Conservation (phyloP, 2,329 filamentous ascomycete genomes). For the Westerdykella aurantiaca region DNA sequence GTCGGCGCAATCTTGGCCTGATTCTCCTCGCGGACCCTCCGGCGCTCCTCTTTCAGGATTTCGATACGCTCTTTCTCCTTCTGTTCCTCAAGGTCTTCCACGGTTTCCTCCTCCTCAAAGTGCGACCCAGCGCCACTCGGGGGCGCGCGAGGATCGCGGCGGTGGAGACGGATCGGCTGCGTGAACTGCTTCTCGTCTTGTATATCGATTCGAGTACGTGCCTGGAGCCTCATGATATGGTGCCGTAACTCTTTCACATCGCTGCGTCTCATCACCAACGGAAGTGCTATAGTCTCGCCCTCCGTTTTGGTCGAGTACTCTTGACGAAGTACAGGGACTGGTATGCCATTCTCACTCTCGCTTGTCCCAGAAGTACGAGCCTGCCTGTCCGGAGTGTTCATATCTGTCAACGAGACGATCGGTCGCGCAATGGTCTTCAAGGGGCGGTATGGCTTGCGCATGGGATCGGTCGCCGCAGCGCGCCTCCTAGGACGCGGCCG, state of each 20-base stretch:
- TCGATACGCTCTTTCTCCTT: constrained; percentile 56
- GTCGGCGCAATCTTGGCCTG: constrained; percentile 90
- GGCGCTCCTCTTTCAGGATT: constrained; percentile 64
- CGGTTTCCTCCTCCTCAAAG: constrained; percentile 50
- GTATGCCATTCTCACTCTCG: constrained; percentile 10
- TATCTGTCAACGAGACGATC: constrained; percentile 28
- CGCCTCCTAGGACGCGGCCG: constrained; percentile 28
- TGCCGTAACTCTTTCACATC: constrained; percentile 73
- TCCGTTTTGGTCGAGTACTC: constrained; percentile 24
- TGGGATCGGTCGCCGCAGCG: constrained; percentile 33
- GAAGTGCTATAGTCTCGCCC: constrained; percentile 42
- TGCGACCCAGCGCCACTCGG: constrained; percentile 41
- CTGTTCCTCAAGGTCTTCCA: constrained; percentile 62
- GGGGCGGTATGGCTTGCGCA: constrained; percentile 29
- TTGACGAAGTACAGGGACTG: constrained; percentile 20
- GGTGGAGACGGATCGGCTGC: constrained; percentile 79
- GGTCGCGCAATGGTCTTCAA: constrained; percentile 31
- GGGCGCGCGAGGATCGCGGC: constrained; percentile 71
- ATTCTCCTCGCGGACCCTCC: constrained; percentile 79
- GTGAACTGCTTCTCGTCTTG: constrained; percentile 79
- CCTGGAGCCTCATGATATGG: constrained; percentile 77
- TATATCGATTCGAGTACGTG: constrained; percentile 56
- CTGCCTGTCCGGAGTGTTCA: constrained; percentile 14
- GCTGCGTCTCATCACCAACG: constrained; percentile 77
- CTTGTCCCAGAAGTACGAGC: constrained; percentile 6